phyloP scores from a whole-genome alignment of 805 yeast species.

The Dipodascus albidus region DNA sequence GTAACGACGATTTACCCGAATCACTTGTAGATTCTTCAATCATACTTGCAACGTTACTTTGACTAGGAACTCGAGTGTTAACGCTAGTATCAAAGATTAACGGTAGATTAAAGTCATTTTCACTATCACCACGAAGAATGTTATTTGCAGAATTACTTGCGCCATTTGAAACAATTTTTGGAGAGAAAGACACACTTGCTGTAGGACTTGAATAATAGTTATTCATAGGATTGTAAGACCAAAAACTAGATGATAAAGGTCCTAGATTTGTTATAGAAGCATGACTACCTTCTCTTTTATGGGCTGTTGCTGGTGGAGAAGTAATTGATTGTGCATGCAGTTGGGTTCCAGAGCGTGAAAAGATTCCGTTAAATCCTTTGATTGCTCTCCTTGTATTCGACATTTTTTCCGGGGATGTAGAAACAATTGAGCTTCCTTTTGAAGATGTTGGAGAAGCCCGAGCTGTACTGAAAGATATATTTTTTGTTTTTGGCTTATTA shows the following conservation, averaged over 20 bases:
- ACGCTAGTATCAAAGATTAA: constrained; percentile 15
- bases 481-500: not conserved
- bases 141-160: not conserved
- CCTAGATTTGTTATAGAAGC: not conserved
- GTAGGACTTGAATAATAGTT: not conserved
- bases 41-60: constrained; percentile 16
- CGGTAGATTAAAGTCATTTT: constrained; percentile 10
- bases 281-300: constrained; percentile 3
- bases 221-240: not conserved
- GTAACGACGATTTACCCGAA: not conserved
- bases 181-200: not conserved
- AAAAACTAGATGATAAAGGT: not conserved
- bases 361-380: constrained; percentile 5
- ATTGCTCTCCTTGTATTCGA: constrained; percentile 5
- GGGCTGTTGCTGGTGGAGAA: not conserved
- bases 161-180: not conserved
- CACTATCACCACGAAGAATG: constrained; percentile 7
- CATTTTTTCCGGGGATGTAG: constrained; percentile 27
- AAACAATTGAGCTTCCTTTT: constrained; percentile 36
- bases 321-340: not conserved
- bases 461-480: not conserved
- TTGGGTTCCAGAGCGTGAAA: constrained; percentile 1
- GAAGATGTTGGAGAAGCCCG: constrained; percentile 10
- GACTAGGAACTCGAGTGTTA: constrained; percentile 14
- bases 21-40: constrained; percentile 10